Conservation (phyloP, 83 land plant genomes). For the Thuja plicata region DNA sequence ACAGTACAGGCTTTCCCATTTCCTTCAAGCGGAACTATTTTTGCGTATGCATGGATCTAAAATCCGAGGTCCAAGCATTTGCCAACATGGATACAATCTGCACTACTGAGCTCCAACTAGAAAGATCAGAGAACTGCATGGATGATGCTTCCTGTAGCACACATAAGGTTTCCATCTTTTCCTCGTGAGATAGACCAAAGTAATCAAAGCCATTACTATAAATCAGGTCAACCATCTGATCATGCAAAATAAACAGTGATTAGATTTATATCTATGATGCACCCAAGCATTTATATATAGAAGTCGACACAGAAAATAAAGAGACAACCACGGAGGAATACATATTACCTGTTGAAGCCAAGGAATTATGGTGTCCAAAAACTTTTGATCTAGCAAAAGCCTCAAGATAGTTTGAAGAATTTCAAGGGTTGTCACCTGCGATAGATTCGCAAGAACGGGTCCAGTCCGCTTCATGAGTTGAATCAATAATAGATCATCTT, state of each 20-base stretch:
- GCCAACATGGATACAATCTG: slow-evolving; percentile 44
- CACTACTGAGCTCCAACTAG: slow-evolving; percentile 26
- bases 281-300: background rate
- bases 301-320: slow-evolving; percentile 7
- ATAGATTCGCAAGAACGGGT: slow-evolving; percentile 67
- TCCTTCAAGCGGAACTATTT: background rate
- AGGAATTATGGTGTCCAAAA: slow-evolving; percentile 50
- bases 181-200: slow-evolving; percentile 38
- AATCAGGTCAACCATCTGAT: slow-evolving; percentile 57
- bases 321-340: background rate
- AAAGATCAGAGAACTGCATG: slow-evolving; percentile 36
- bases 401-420: slow-evolving; percentile 38
- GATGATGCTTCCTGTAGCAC: slow-evolving; percentile 50
- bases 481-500: slow-evolving; percentile 54
- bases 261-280: background rate
- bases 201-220: slow-evolving; percentile 40
- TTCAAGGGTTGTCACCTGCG: slow-evolving; percentile 40
- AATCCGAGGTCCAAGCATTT: slow-evolving; percentile 43
- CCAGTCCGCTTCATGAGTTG: slow-evolving; percentile 75
- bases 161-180: slow-evolving; percentile 41
- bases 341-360: slow-evolving; percentile 75
- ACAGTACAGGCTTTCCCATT: background rate
- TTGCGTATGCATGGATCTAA: background rate
- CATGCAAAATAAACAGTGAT: slow-evolving; percentile 7
- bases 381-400: slow-evolving; percentile 46